A percentile compares a stretch with the other conserved stretches of the same genome.
These are phyloP conservation scores for Coriaria nepalensis DNA, from an alignment of 306 rosid species.

Conservation along the genomic window DNA sequence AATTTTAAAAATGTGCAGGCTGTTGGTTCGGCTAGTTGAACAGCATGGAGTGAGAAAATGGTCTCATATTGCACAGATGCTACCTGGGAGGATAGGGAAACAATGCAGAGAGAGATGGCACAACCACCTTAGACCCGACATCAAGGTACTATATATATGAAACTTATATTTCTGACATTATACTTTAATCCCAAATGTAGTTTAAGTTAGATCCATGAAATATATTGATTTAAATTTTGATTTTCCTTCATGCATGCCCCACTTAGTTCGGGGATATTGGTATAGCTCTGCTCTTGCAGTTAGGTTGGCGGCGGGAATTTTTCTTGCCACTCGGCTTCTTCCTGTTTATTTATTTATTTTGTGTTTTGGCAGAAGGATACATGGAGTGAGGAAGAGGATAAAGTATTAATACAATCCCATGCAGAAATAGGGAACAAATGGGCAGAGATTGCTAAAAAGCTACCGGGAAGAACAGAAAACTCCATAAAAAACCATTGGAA, in stretches of 20 bases:
- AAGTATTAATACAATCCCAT: slow-evolving; percentile 58
- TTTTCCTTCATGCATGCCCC: too few species aligned
- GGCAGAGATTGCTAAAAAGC: slow-evolving; percentile 89
- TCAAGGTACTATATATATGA: slow-evolving; percentile 45
- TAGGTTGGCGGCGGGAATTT: too few species aligned
- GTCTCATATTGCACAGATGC: slow-evolving; percentile 77
- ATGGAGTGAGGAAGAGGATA: slow-evolving; percentile 90
- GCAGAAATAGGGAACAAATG: slow-evolving; percentile 82
- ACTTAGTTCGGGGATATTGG: too few species aligned
- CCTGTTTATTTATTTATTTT: too few species aligned
- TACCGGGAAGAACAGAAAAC: slow-evolving; percentile 88
- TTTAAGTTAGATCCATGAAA: too few species aligned
- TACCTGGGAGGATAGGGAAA: slow-evolving; percentile 91
- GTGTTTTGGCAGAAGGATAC: slow-evolving; percentile 52
- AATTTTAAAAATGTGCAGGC: slow-evolving; percentile 26
- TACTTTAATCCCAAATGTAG: not conserved
- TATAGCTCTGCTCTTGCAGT: too few species aligned
- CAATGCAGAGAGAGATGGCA: slow-evolving; percentile 98
- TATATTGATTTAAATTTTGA: too few species aligned
- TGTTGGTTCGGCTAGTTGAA: slow-evolving; percentile 61
- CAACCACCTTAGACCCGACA: slow-evolving; percentile 88
- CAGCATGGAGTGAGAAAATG: slow-evolving; percentile 86
- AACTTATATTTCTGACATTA: not conserved
- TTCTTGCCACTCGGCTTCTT: too few species aligned
- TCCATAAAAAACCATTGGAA: slow-evolving; percentile 97